Evolutionary conservation across 495 filamentous ascomycete species (phyloP).

Genomic region (Daldinia bambusicola): DNA sequence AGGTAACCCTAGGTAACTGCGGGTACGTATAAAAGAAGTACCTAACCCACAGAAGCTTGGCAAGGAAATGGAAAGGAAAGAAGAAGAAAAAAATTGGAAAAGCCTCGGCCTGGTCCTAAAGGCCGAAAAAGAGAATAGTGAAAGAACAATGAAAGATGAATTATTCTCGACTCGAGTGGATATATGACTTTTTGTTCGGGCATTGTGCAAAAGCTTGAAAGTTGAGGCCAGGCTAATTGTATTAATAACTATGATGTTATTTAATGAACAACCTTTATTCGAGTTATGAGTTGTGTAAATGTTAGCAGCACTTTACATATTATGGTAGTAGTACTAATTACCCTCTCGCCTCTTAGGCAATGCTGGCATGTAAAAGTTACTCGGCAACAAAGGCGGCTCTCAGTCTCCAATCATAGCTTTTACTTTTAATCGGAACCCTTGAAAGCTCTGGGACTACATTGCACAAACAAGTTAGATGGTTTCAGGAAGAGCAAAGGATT

Average conservation of each 20-base stretch:
- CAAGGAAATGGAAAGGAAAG: not conserved
- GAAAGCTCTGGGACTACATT: conserved; percentile 1
- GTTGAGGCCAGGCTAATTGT: not conserved
- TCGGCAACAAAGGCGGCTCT: conserved; percentile 10
- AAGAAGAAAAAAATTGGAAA: not conserved
- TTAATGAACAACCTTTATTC: not conserved
- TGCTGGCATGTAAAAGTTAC: not conserved
- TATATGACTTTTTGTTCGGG: not conserved
- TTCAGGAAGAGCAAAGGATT: conserved; percentile 39
- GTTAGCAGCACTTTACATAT: too few species aligned
- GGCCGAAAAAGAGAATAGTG: not conserved
- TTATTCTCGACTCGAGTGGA: not conserved
- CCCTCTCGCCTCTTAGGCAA: not conserved
- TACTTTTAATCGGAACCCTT: conserved; percentile 5
- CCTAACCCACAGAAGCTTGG: not conserved
- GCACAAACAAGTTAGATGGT: conserved; percentile 15
- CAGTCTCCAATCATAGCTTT: conserved; percentile 23
- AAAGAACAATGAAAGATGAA: not conserved
- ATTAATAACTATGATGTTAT: not conserved
- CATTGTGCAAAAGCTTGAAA: not conserved
- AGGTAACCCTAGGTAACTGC: too few species aligned
- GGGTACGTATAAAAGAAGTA: not conserved
- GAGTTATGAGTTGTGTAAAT: not conserved
- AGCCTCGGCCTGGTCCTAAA: not conserved
- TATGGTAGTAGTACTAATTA: too few species aligned